Base-by-base conservation (phyloP, 2,329 filamentous ascomycete species). In the Parastagonospora avenae region DNA sequence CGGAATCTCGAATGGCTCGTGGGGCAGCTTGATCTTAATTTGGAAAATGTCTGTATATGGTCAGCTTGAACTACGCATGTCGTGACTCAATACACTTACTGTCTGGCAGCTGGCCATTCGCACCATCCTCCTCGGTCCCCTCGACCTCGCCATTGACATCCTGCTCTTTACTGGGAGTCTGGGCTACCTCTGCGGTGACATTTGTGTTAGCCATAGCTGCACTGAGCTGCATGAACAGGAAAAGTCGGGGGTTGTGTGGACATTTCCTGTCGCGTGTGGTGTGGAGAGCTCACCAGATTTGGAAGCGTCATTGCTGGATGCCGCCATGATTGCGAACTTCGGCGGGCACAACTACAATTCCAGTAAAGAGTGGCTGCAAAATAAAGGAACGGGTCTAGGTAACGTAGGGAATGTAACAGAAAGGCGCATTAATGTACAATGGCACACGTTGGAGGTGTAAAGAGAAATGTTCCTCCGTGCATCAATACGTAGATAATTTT, bases 21-120 rank as follows among this genome's bases (percentile, higher is more conserved):
- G 88, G 48, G 93, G 93, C 51, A 97, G 84, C 73, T 89, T 85
- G 67, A 97, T 86, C 54, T 86, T 89, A 68, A 97, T 80, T 72
- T 85, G 82, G 76, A 88, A 88, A 64, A 87, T 80, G 66, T 78
- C 80, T 80, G 54, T 15, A 32, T 4, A 2, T 16, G 5, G 31
- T 60, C 47, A 67, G 53, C 30, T n/a, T 12, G 14, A 16, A 24
- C 10, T 8, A 4, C 1, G 19, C n/a, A 24, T 7, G 24, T 4
- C 8, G 4, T 2, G 12, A 8, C 38, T 28, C 9, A 8, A 42
- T 15, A 12, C 28, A 62, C 70, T 37, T 67, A 73, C 70, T 73
- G 48, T 71, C 69, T 50, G 60, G 57, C 48, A 60, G 52, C 30
- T 66, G 63, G 54, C 57, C 68, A 55, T 65, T 67, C 48, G 53